phyloP scores from a whole-genome alignment of 1,284 basidiomycete genomes.

The Ceratorhiza oryzae-sativae region DNA sequence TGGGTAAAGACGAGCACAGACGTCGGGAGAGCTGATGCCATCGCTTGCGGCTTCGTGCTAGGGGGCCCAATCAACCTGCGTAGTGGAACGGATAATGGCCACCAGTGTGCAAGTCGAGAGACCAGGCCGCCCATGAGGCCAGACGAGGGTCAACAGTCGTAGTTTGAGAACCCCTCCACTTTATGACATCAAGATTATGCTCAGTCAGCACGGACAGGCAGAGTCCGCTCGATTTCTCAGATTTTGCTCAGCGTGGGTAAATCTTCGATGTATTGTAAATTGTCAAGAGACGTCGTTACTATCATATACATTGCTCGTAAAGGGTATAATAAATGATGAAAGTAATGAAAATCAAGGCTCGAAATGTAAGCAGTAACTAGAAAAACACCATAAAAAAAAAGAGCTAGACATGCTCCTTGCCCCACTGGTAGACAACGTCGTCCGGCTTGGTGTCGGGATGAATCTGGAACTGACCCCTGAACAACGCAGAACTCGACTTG shows the following conservation, averaged over 20 bases:
- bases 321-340: constrained; percentile 19
- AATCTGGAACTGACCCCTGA: constrained; percentile 54
- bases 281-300: not conserved
- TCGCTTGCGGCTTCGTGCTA: not conserved
- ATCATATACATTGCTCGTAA: constrained; percentile 10
- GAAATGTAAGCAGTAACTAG: no score
- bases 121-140: constrained; percentile 33
- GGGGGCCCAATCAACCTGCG: constrained; percentile 1
- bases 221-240: not conserved
- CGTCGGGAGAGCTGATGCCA: constrained; percentile 13
- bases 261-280: constrained; percentile 9
- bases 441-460: constrained; percentile 44
- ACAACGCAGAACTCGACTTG: constrained; percentile 76
- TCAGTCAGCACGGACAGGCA: constrained; percentile 25
- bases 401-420: constrained; percentile 21
- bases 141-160: not conserved
- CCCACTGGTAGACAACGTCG: constrained; percentile 30
- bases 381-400: not conserved
- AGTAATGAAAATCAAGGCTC: not conserved
- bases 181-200: constrained; percentile 11
- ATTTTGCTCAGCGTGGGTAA: not conserved
- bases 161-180: not conserved
- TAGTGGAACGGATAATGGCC: not conserved
- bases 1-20: constrained; percentile 43
- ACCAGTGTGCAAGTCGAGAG: constrained; percentile 19